Evolutionary conservation across 495 filamentous ascomycete genomes (phyloP).

Genomic region (Cercophora samala): DNA sequence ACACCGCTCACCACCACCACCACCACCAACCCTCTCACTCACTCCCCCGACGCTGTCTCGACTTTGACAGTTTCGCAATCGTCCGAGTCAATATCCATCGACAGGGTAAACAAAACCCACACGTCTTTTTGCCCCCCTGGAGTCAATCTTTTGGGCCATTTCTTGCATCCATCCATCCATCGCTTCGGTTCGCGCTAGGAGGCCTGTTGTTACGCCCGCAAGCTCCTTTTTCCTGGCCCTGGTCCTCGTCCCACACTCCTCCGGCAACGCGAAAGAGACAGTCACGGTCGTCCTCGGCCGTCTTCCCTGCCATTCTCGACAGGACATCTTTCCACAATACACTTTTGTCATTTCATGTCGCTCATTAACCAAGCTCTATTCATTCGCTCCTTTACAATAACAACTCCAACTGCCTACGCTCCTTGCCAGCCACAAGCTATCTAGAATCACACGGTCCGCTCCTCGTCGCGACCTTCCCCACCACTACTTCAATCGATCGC

Average conservation of each 20-base stretch:
- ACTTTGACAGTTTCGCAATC: conserved; percentile 14
- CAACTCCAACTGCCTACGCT: conserved; percentile 22
- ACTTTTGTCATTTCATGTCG: conserved; percentile 32
- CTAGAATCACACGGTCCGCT: conserved; percentile 14
- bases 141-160: conserved; percentile 17
- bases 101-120: conserved; percentile 6
- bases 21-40: background rate
- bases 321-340: conserved; percentile 20
- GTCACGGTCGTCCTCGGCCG: conserved; percentile 10
- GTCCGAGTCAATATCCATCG: conserved; percentile 5
- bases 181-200: conserved; percentile 26
- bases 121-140: conserved; percentile 6
- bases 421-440: conserved; percentile 15
- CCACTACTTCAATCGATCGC: background rate
- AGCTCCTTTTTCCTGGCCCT: conserved; percentile 20
- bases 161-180: conserved; percentile 18
- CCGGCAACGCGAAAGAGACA: conserved; percentile 20
- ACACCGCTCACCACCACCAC: conserved; percentile 5
- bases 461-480: conserved; percentile 15
- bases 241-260: conserved; percentile 16
- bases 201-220: conserved; percentile 14
- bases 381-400: conserved; percentile 33
- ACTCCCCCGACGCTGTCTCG: background rate
- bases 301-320: conserved; percentile 17
- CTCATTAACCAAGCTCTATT: conserved; percentile 31